Percentiles rank a stretch among this genome's conserved stretches.
Conservation (phyloP, 306 rosid genomes). For the Citrullus mucosospermus region DNA sequence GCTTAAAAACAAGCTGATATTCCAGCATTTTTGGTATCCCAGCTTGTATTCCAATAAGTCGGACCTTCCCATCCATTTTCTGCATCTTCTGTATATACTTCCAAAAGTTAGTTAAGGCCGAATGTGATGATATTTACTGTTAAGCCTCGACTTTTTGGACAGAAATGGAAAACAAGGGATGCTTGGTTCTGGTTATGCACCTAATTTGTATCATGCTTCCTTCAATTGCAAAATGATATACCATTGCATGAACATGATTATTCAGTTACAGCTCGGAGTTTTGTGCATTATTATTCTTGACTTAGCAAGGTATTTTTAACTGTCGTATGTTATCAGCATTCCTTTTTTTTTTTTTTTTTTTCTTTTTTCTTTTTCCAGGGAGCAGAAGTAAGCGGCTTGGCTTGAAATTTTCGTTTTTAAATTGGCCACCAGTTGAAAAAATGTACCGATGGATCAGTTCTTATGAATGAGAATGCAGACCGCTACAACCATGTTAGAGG, state of each 20-base stretch:
- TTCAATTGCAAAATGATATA: background rate
- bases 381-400: slow-evolving; percentile 4
- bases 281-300: background rate
- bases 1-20: background rate
- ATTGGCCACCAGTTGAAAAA: slow-evolving; percentile 10
- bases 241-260: background rate
- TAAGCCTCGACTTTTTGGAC: background rate
- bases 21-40: background rate
- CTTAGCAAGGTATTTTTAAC: background rate
- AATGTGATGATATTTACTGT: background rate
- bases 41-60: no score
- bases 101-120: background rate
- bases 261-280: background rate
- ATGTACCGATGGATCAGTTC: background rate
- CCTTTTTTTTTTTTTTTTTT: no score
- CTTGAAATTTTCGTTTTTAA: background rate
- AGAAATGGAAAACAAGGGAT: background rate
- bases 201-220: background rate
- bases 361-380: background rate
- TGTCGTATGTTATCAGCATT: background rate
- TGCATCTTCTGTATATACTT: no score
- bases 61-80: no score
- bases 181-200: background rate
- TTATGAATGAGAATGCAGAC: slow-evolving; percentile 2
- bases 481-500: background rate